Evolutionary conservation across 257 asterid species (phyloP).

Genomic region (Ballota nigra): DNA sequence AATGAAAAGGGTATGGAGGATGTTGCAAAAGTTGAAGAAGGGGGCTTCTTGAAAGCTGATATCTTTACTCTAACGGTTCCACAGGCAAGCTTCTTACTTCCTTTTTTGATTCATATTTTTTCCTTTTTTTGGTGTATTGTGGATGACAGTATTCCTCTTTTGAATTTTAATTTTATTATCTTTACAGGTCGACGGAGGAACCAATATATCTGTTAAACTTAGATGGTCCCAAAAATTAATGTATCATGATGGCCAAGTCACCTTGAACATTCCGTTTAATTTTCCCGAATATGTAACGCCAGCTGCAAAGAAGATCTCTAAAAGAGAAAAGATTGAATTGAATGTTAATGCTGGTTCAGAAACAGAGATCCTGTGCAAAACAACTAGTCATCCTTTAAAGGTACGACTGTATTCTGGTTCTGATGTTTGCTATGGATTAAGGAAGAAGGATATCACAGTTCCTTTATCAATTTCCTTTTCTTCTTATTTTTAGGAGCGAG

Average conservation of each 20-base stretch:
- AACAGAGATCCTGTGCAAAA: constrained; percentile 57
- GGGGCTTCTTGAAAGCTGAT: constrained; percentile 62
- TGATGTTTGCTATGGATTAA: constrained; percentile 13
- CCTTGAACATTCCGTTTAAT: constrained; percentile 72
- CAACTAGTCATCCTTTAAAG: constrained; percentile 84
- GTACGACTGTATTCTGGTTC: constrained; percentile 35
- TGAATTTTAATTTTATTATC: background rate
- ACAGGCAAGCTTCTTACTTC: constrained; percentile 42
- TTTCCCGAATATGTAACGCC: constrained; percentile 89
- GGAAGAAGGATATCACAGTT: background rate
- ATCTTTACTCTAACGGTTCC: constrained; percentile 76
- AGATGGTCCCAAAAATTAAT: constrained; percentile 89
- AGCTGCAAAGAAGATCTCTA: constrained; percentile 77
- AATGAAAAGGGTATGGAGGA: constrained; percentile 35
- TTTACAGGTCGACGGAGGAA: constrained; percentile 85
- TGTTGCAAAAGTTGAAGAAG: constrained; percentile 49
- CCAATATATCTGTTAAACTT: constrained; percentile 63
- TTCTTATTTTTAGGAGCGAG: constrained; percentile 49
- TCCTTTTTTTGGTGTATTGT: background rate
- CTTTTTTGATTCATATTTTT: constrained; percentile 8
- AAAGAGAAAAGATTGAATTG: constrained; percentile 75
- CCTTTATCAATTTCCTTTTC: background rate
- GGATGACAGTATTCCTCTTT: background rate
- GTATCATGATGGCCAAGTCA: constrained; percentile 57
- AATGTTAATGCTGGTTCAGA: constrained; percentile 66